phyloP scores from a whole-genome alignment of 805 yeast genomes.

The Yarrowia alimentaria region DNA sequence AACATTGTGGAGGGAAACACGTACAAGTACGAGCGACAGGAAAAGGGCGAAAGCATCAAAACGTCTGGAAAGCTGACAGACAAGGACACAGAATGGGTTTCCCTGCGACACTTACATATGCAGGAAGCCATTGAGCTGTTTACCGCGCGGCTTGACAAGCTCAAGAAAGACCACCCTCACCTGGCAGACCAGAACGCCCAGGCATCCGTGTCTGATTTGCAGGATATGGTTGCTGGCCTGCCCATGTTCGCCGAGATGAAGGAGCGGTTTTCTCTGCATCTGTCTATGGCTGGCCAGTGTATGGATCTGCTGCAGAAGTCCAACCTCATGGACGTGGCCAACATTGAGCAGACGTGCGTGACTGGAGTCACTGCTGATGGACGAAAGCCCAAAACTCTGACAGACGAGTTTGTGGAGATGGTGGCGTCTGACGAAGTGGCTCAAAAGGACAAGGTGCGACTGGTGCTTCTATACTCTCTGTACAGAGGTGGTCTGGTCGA shows the following conservation, averaged over 20 bases:
- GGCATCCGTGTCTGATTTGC: conserved; percentile 64
- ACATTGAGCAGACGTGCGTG: conserved; percentile 80
- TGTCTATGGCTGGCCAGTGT: conserved; percentile 55
- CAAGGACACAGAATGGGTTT: conserved; percentile 68
- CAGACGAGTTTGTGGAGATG: conserved; percentile 58
- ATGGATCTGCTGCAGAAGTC: conserved; percentile 57
- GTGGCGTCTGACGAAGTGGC: conserved; percentile 44
- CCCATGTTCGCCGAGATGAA: conserved; percentile 41
- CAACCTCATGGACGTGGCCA: conserved; percentile 68
- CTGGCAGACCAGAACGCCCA: conserved; percentile 67
- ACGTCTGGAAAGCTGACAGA: conserved; percentile 57
- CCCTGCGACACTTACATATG: conserved; percentile 70
- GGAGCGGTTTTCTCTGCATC: conserved; percentile 40
- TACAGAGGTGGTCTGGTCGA: conserved; percentile 70
- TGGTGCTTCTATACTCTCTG: conserved; percentile 70
- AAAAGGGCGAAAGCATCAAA: conserved; percentile 22
- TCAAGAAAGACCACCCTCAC: conserved; percentile 70
- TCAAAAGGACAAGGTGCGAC: conserved; percentile 67
- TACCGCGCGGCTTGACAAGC: conserved; percentile 56
- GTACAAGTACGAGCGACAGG: conserved; percentile 52
- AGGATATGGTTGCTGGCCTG: conserved; percentile 58
- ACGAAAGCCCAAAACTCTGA: conserved; percentile 52
- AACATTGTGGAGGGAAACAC: conserved; percentile 47
- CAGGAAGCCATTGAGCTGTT: conserved; percentile 67
- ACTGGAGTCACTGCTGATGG: conserved; percentile 71